Evolutionary conservation across 2,329 filamentous ascomycete species (phyloP), one percentile per base, ranked within the genome.

Genomic region (Clonostachys solani): DNA sequence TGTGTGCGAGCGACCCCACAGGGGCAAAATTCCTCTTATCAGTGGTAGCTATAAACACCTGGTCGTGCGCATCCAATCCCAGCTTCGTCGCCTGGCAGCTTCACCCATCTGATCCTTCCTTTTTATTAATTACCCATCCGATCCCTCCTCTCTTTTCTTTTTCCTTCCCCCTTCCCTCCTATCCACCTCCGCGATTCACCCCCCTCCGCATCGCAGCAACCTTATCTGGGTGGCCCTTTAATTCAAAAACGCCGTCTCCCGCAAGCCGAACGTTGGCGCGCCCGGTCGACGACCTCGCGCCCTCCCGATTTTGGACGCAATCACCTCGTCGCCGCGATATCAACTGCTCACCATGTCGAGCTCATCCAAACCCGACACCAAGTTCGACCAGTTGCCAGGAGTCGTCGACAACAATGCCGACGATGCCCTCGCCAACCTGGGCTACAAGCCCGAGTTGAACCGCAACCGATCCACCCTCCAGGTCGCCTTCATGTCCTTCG

Each of bases 401-500:
- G 42, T 56, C 35, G 54, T 55, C 46, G 53, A 54, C 42, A n/a
- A n/a, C 36, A 18, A 38, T n/a, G 82, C 83, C 56, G 81, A 87
- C 61, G 73, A 84, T 61, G 60, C 84, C 46, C 74, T 87, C 55
- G 77, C 78, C 54, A 77, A 76, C 49, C 72, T 87, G 56, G 84
- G 84, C 50, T 87, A 87, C 71, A 81, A 79, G 63, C 73, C 82
- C 47, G 83, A 87, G 65, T 65, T 87, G 49, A 65, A 73, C 43
- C 80, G 84, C 49, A 85, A 77, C 57, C 77, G 84, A 47, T 86
- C 83, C 41, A 87, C 83, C 3, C 72, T 81, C 53, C 83, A 86
- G 64, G 83, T 87, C 46, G 82, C 83, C 55, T 87, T 87, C 74
- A 87, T 87, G 84, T 86, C 83, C 51, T 89, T 89, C 59, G 85